Conservation (phyloP, 2,329 filamentous ascomycete genomes). For the Torrubiella hemipterigena region DNA sequence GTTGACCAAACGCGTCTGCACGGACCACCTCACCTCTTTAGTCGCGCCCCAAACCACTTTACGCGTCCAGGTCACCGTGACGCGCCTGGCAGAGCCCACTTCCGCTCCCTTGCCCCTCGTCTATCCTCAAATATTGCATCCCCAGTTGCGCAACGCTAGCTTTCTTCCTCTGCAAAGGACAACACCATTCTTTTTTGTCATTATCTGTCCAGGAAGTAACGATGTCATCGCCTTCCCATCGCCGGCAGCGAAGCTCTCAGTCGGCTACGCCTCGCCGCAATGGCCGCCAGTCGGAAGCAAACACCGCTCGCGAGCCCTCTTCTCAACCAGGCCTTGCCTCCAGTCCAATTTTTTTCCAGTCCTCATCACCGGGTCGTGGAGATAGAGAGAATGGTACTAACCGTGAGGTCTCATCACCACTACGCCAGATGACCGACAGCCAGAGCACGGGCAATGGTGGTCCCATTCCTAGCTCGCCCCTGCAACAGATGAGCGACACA, state of each 20-base stretch:
- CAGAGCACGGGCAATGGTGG: conserved; percentile 34
- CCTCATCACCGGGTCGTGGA: conserved; percentile 26
- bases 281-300: conserved; percentile 24
- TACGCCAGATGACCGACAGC: conserved; percentile 44
- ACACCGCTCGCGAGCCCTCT: conserved; percentile 33
- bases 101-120: conserved; percentile 12
- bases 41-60: conserved; percentile 23
- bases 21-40: conserved; percentile 10
- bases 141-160: too few relatives aligned
- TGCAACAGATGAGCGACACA: conserved; percentile 46
- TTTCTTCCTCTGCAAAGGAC: too few relatives aligned
- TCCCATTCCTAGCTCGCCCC: conserved; percentile 42
- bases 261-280: conserved; percentile 30
- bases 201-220: conserved; percentile 8
- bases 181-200: conserved; percentile 6
- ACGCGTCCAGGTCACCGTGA: conserved; percentile 19
- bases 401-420: conserved; percentile 36
- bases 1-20: conserved; percentile 12
- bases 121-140: conserved; percentile 3
- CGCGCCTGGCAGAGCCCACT: conserved; percentile 13
- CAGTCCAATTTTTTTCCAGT: conserved; percentile 70
- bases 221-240: conserved; percentile 33
- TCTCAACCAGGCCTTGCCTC: conserved; percentile 54
- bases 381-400: conserved; percentile 17
- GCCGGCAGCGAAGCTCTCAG: conserved; percentile 40